Evolutionary conservation across 2,329 filamentous ascomycete genomes (phyloP).

Genomic region (Drechslera avenae): DNA sequence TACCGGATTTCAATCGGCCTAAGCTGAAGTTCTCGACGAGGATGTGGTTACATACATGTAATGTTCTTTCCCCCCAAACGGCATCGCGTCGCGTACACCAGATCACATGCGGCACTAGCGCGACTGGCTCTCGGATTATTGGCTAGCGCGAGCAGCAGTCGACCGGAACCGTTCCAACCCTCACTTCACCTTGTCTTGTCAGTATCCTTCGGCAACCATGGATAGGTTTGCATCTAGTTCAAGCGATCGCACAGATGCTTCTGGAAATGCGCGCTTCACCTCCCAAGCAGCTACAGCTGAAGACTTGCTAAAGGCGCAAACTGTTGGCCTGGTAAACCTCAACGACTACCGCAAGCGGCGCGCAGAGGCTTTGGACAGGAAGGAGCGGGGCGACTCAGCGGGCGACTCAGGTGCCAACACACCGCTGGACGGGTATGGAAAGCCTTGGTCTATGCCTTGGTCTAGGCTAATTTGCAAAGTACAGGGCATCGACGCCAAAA

Average conservation of each 20-base stretch:
- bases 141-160: conserved; percentile 8
- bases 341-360: conserved; percentile 96
- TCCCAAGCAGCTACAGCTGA: conserved; percentile 77
- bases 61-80: too few relatives aligned
- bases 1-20: not conserved
- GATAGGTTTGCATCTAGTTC: conserved; percentile 35
- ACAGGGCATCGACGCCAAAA: conserved; percentile 60
- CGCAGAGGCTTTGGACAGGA: conserved; percentile 89
- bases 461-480: conserved; percentile 60
- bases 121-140: conserved; percentile 10
- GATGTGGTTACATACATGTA: conserved; percentile 12
- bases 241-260: conserved; percentile 23
- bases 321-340: conserved; percentile 87
- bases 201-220: conserved; percentile 21
- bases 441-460: too few relatives aligned
- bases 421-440: conserved; percentile 64
- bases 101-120: conserved; percentile 22
- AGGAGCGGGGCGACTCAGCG: conserved; percentile 79
- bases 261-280: conserved; percentile 67
- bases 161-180: not conserved
- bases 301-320: conserved; percentile 81
- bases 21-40: not conserved
- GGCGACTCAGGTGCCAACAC: conserved; percentile 59
- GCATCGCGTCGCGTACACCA: conserved; percentile 24
- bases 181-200: not conserved